These are phyloP conservation scores for Blastocystis sp. DNA, from an alignment of 352 stramenopile genomes.

Conservation along the genomic window DNA sequence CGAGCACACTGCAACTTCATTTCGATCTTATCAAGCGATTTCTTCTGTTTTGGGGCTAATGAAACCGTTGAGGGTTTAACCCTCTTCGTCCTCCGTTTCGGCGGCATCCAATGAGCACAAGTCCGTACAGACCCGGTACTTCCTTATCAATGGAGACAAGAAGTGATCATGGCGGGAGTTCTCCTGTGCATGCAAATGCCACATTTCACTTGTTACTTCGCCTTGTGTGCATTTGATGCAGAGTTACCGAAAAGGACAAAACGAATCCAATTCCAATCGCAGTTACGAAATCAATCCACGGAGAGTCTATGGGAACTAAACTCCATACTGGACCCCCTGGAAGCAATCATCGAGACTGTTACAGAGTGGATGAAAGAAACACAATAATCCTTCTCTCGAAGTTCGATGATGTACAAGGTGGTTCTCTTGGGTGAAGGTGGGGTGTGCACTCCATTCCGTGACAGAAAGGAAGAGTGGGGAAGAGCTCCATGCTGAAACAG, in stretches of 20 bases:
- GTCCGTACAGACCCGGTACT: too few species aligned
- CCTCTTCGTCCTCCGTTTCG: not conserved
- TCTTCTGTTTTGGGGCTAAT: not conserved
- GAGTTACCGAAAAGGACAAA: too few species aligned
- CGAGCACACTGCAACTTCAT: not conserved
- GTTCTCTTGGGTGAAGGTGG: conserved; percentile 58
- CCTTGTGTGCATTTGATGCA: too few species aligned
- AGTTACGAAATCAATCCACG: too few species aligned
- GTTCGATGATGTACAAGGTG: conserved; percentile 44
- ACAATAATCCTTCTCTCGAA: not conserved
- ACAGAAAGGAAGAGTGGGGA: conserved; percentile 52
- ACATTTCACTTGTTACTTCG: too few species aligned
- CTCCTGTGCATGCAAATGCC: too few species aligned
- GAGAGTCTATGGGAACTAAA: too few species aligned
- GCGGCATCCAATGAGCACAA: not conserved
- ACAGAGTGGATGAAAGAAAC: not conserved
- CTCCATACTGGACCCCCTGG: too few species aligned
- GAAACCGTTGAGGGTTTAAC: not conserved
- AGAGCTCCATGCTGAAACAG: conserved; percentile 62
- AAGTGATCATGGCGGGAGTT: too few species aligned
- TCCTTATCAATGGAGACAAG: too few species aligned
- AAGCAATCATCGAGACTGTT: too few species aligned
- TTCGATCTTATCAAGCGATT: conserved; percentile 1
- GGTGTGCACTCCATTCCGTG: not conserved
- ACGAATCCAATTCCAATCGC: too few species aligned